These are phyloP conservation scores for Leccinellum rugosiceps DNA, from an alignment of 768 basidiomycete genomes.

Conservation along the genomic window DNA sequence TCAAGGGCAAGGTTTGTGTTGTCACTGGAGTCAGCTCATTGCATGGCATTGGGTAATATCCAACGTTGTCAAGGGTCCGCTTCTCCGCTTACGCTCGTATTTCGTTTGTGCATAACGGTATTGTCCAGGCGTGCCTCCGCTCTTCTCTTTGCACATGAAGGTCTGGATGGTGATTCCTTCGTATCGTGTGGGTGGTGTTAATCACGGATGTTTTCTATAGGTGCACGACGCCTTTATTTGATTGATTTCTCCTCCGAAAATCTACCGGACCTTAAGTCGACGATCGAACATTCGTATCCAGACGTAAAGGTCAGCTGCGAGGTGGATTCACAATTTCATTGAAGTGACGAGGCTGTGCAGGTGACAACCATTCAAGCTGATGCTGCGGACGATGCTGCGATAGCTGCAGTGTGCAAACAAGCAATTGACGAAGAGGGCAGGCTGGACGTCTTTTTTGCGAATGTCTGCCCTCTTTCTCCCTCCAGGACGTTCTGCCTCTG, in stretches of 20 bases:
- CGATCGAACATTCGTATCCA: slow-evolving; percentile 64
- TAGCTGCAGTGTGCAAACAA: slow-evolving; percentile 64
- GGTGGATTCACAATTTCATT: background rate
- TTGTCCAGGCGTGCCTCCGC: slow-evolving; percentile 64
- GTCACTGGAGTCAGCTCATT: slow-evolving; percentile 86
- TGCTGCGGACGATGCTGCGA: slow-evolving; percentile 73
- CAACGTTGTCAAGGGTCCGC: slow-evolving; percentile 5
- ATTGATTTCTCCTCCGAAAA: slow-evolving; percentile 67
- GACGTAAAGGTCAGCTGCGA: slow-evolving; percentile 63
- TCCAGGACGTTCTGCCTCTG: slow-evolving; percentile 1
- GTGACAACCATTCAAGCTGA: slow-evolving; percentile 78
- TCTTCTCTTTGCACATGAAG: slow-evolving; percentile 77
- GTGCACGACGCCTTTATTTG: slow-evolving; percentile 74
- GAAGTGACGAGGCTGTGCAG: slow-evolving; percentile 40
- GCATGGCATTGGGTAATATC: slow-evolving; percentile 79
- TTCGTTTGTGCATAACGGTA: background rate
- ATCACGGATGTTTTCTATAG: slow-evolving; percentile 35
- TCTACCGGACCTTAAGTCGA: slow-evolving; percentile 66
- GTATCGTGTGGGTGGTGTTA: slow-evolving; percentile 1
- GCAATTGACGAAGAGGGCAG: slow-evolving; percentile 80
- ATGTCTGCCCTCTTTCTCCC: slow-evolving; percentile 46
- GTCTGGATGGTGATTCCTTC: slow-evolving; percentile 32
- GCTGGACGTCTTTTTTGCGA: slow-evolving; percentile 94
- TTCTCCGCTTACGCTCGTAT: slow-evolving; percentile 11
- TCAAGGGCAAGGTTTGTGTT: slow-evolving; percentile 79